phyloP scores from a whole-genome alignment of 73 alveolate genomes.

The Paraurostyla sp. region DNA sequence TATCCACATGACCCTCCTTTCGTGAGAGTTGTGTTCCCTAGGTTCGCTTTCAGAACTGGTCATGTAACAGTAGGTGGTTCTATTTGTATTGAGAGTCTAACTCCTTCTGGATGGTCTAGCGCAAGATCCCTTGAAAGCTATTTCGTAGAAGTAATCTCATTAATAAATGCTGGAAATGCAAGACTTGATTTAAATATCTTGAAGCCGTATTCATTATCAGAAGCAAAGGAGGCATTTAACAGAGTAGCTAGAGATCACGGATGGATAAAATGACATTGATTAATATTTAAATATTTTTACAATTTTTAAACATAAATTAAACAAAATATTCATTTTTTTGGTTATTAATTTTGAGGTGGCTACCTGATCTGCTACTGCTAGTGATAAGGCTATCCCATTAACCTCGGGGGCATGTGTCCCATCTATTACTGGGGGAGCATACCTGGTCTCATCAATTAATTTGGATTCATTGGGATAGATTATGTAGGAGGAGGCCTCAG shows the following conservation, averaged over 20 bases:
- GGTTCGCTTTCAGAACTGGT: slow-evolving; percentile 85
- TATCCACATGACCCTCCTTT: slow-evolving; percentile 77
- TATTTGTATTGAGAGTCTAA: slow-evolving; percentile 81
- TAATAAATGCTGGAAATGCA: slow-evolving; percentile 72
- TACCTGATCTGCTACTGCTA: neutral
- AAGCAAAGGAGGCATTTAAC: slow-evolving; percentile 81
- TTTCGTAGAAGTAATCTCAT: slow-evolving; percentile 70
- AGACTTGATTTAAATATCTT: slow-evolving; percentile 57
- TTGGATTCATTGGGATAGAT: neutral
- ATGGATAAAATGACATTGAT: slow-evolving; percentile 62
- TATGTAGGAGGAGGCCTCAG: slow-evolving; percentile 21
- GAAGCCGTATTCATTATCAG: slow-evolving; percentile 57
- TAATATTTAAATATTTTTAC: neutral
- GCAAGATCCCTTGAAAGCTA: slow-evolving; percentile 78
- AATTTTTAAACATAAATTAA: neutral
- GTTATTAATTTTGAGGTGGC: neutral
- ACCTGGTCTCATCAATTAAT: neutral
- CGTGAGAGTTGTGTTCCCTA: slow-evolving; percentile 83
- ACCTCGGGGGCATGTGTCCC: neutral
- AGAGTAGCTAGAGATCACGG: slow-evolving; percentile 84
- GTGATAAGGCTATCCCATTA: neutral
- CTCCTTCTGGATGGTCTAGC: slow-evolving; percentile 85
- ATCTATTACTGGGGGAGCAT: neutral
- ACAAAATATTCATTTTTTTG: neutral
- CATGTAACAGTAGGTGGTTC: slow-evolving; percentile 90